Conservation (phyloP, 352 stramenopile genomes). For the Phytophthora podocarpi region DNA sequence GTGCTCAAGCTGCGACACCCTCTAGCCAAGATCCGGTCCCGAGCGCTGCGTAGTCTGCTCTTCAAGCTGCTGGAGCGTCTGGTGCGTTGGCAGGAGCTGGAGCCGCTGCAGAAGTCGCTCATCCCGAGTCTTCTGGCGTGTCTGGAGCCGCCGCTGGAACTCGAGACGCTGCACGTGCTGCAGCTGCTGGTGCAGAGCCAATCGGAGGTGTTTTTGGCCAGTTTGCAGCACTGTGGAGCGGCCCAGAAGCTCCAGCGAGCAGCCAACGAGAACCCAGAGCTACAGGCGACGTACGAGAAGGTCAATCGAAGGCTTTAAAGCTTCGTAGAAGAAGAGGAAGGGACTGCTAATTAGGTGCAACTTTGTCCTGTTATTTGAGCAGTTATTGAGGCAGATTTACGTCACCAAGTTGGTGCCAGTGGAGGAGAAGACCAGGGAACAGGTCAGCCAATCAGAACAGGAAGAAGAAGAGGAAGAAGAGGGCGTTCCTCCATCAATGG, state of each 20-base stretch:
- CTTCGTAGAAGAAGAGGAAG: neutral
- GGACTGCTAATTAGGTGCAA: constrained; percentile 12
- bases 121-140: constrained; percentile 40
- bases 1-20: constrained; percentile 69
- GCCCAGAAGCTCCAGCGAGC: constrained; percentile 46
- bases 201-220: constrained; percentile 29
- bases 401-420: constrained; percentile 15
- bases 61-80: constrained; percentile 76
- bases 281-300: constrained; percentile 52
- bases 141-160: constrained; percentile 50
- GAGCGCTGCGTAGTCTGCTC: constrained; percentile 59
- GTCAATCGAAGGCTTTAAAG: constrained; percentile 19
- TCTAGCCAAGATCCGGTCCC: constrained; percentile 59
- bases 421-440: neutral
- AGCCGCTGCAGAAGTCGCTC: constrained; percentile 37
- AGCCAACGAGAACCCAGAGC: constrained; percentile 36
- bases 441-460: neutral
- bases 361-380: constrained; percentile 6
- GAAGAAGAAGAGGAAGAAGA: neutral
- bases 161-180: constrained; percentile 56
- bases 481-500: neutral
- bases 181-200: constrained; percentile 45
- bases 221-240: constrained; percentile 42
- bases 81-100: constrained; percentile 41
- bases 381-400: constrained; percentile 56